Conservation (phyloP, 768 basidiomycete species). For the Suillus subaureus region DNA sequence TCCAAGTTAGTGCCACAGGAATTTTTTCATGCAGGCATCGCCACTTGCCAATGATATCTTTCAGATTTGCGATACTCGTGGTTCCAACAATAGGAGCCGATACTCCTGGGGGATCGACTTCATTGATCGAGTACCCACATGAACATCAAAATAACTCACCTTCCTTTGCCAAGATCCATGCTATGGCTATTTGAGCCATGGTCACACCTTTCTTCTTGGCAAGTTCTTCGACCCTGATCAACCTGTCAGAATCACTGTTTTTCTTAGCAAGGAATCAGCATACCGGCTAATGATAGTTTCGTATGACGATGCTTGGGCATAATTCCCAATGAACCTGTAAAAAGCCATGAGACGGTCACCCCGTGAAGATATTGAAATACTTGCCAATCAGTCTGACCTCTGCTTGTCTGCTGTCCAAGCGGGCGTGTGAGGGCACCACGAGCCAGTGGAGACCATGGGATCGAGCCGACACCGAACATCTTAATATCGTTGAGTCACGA, state of each 20-base stretch:
- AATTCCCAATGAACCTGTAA: constrained; percentile 27
- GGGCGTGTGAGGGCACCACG: constrained; percentile 40
- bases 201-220: constrained; percentile 37
- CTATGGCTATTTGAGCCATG: constrained; percentile 47
- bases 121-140: neutral
- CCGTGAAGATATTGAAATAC: neutral
- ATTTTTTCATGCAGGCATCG: neutral
- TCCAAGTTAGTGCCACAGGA: constrained; percentile 9
- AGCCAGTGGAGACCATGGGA: constrained; percentile 48
- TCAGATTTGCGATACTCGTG: constrained; percentile 41
- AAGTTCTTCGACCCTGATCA: constrained; percentile 41
- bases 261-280: constrained; percentile 5
- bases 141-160: constrained; percentile 18
- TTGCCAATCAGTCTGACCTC: constrained; percentile 28
- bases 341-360: constrained; percentile 11
- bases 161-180: constrained; percentile 39
- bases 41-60: constrained; percentile 41
- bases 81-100: constrained; percentile 49
- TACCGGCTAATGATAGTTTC: constrained; percentile 32
- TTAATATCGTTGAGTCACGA: constrained; percentile 17
- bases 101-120: constrained; percentile 25
- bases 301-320: constrained; percentile 26
- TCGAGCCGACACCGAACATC: constrained; percentile 45
- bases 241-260: neutral
- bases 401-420: constrained; percentile 30